Base-by-base conservation (phyloP, 1,284 basidiomycete species). In the Heterobasidion irregulare region DNA sequence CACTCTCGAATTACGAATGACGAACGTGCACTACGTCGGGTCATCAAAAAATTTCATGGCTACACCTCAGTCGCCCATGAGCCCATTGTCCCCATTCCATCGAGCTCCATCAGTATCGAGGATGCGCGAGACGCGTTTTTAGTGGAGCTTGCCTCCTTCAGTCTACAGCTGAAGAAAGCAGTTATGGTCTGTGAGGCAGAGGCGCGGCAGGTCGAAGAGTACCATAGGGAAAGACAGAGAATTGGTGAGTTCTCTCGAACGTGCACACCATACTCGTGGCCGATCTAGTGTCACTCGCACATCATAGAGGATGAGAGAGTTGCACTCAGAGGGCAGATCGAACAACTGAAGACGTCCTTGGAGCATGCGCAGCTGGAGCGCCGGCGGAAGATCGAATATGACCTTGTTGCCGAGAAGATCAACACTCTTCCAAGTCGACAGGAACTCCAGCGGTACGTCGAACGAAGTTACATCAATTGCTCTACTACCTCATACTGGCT, bases 171-270 rank as follows among this genome's bases (percentile, higher is more conserved):
- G 60, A 80, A 84, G 70, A 92, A 91, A 70, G 85, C 79, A 58
- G 72, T 77, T 36, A 85, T 91, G 81, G 83, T 89, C 50, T 90
- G 88, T 63, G 84, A 89, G 64, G 89, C 88, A 7, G 89, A 92
- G 70, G 79, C 79, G 51, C 74, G 89, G 61, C 87, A 92, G 68
- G 88, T 89, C 1, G 83, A 88, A 62, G 84, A 89, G 66, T 92
- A 92, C 65, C 78, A 87, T 62, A 73, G 76, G 45, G 87, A 90
- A 63, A 78, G 78, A 52, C 75, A 79, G 59, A 71, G 78, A 60
- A 88, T 91, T 65, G 84, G 89, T 87, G 65, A 49, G 80, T 73
- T 6, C n/a, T 7, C 19, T 10, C 35, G 32, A 26, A 12, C 26
- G 32, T 47, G 5, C 55, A 8, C 32, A 9, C 12, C 52, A 5